Evolutionary conservation across 2,329 filamentous ascomycete genomes (phyloP).

Genomic region (Penicillium aurantiogriseum): DNA sequence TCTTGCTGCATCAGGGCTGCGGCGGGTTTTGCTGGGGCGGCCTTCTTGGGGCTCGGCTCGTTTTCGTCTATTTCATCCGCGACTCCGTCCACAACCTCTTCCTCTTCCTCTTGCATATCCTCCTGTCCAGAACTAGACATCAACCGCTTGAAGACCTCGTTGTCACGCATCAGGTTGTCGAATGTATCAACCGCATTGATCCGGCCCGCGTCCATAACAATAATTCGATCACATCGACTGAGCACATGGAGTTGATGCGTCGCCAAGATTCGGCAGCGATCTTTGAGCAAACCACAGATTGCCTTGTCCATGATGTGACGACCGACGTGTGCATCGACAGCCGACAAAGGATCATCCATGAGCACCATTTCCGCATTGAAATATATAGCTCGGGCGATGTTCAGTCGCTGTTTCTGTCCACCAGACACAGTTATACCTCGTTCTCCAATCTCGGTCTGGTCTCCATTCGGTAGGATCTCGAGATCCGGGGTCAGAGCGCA

Average conservation of each 20-base stretch:
- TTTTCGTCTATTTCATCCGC: slow-evolving; percentile 38
- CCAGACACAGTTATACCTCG: slow-evolving; percentile 93
- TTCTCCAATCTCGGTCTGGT: slow-evolving; percentile 90
- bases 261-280: slow-evolving; percentile 87
- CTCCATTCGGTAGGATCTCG: slow-evolving; percentile 87
- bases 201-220: slow-evolving; percentile 85
- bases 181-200: slow-evolving; percentile 88
- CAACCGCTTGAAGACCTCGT: slow-evolving; percentile 74
- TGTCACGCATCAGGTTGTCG: slow-evolving; percentile 76
- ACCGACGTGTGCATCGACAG: slow-evolving; percentile 58
- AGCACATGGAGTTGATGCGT: slow-evolving; percentile 96
- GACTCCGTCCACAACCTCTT: slow-evolving; percentile 53
- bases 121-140: slow-evolving; percentile 73
- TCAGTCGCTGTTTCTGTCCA: slow-evolving; percentile 90
- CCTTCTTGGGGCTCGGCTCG: slow-evolving; percentile 10
- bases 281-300: slow-evolving; percentile 80
- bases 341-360: slow-evolving; percentile 64
- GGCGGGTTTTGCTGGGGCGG: slow-evolving; percentile 10
- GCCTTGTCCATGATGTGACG: slow-evolving; percentile 85
- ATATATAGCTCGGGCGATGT: slow-evolving; percentile 79
- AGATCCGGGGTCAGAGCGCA: slow-evolving; percentile 83
- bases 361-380: slow-evolving; percentile 62
- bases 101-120: slow-evolving; percentile 47
- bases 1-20: slow-evolving; percentile 49
- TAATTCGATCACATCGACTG: slow-evolving; percentile 83